phyloP scores from a whole-genome alignment of 441 rosid genomes.

The Aleurites moluccanus region DNA sequence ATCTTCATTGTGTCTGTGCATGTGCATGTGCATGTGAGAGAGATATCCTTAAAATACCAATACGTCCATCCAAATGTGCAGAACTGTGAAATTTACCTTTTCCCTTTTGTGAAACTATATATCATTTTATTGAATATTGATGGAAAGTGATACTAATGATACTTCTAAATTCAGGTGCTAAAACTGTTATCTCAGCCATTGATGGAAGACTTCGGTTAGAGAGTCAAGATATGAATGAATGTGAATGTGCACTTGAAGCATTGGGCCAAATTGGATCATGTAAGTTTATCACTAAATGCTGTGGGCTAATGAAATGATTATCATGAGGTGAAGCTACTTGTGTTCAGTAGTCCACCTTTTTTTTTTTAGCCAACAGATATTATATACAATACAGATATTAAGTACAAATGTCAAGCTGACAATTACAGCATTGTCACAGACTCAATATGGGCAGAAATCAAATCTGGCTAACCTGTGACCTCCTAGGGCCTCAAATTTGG shows the following conservation, averaged over 20 bases:
- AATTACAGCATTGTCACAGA: no score
- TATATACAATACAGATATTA: no score
- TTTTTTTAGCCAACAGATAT: neutral
- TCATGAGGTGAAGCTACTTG: neutral
- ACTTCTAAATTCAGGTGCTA: conserved; percentile 52
- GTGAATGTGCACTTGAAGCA: conserved; percentile 82
- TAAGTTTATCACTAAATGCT: conserved; percentile 42
- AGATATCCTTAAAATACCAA: neutral
- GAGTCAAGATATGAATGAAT: conserved; percentile 55
- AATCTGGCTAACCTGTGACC: no score
- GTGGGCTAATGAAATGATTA: conserved; percentile 6
- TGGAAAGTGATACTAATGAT: conserved; percentile 7
- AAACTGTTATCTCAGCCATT: conserved; percentile 60
- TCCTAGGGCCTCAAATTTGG: no score
- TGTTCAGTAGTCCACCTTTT: neutral
- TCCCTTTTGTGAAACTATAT: neutral
- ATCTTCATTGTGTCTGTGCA: neutral
- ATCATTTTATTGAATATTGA: neutral
- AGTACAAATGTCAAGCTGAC: no score
- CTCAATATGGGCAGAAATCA: no score
- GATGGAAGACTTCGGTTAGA: conserved; percentile 53
- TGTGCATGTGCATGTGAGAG: neutral
- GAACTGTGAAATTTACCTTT: neutral
- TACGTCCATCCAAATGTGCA: neutral
- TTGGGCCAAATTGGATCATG: conserved; percentile 83